phyloP scores from a whole-genome alignment of 768 basidiomycete genomes.

The Galerina sulciceps region DNA sequence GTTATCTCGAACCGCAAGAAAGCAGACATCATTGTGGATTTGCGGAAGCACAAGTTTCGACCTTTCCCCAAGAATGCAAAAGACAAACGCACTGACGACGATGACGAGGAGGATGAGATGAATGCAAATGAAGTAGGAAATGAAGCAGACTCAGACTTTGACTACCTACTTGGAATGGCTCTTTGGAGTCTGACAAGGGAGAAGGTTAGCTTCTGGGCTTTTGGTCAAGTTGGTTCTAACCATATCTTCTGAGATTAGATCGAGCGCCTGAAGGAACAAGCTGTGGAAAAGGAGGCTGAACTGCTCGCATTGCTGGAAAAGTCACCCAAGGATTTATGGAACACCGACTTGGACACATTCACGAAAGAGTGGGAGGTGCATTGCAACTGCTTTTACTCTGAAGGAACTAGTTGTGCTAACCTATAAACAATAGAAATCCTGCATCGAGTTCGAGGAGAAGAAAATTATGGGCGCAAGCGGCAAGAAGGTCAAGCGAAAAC shows the following conservation, averaged over 20 bases:
- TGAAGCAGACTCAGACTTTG: constrained; percentile 65
- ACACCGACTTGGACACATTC: constrained; percentile 85
- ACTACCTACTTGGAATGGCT: constrained; percentile 94
- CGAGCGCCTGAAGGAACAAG: constrained; percentile 80
- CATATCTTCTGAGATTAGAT: constrained; percentile 52
- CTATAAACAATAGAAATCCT: constrained; percentile 39
- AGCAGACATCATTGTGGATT: constrained; percentile 79
- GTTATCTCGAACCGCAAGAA: constrained; percentile 88
- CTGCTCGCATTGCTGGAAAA: constrained; percentile 77
- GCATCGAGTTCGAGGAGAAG: constrained; percentile 51
- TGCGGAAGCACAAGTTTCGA: constrained; percentile 85
- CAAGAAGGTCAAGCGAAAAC: constrained; percentile 52
- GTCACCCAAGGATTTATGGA: constrained; percentile 87
- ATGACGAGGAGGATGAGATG: constrained; percentile 52
- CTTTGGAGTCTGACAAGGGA: constrained; percentile 95
- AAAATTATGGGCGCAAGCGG: constrained; percentile 45
- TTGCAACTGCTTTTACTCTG: constrained; percentile 9
- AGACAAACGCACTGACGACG: constrained; percentile 63
- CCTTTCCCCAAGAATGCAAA: constrained; percentile 79
- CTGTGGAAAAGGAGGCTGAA: constrained; percentile 82
- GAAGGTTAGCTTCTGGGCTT: constrained; percentile 57
- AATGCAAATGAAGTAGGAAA: constrained; percentile 48
- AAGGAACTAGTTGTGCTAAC: not conserved
- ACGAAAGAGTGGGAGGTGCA: constrained; percentile 83
- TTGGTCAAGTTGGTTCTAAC: not conserved